phyloP scores from a whole-genome alignment of 257 asterid genomes.

The Nicotiana paniculata region DNA sequence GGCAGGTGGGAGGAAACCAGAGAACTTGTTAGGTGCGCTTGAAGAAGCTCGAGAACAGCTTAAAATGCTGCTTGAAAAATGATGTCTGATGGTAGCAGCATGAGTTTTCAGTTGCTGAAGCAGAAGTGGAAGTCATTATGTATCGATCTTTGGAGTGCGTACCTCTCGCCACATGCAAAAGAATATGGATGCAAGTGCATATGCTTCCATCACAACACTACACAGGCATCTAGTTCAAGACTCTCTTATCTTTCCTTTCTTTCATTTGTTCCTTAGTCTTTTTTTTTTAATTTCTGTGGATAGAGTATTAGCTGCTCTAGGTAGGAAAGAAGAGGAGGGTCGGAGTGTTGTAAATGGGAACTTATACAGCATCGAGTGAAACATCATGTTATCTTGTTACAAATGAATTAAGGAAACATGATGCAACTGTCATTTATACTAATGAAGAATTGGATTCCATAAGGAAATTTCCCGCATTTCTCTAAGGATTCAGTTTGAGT shows the following conservation, averaged over 20 bases:
- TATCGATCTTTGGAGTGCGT: not conserved
- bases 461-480: not conserved
- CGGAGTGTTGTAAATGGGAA: not conserved
- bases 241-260: not conserved
- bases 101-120: slow-evolving; percentile 1
- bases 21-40: slow-evolving; percentile 62
- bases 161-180: not conserved
- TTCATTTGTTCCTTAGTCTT: not conserved
- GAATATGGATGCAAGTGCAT: not conserved
- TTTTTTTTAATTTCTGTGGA: not conserved
- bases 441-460: not conserved
- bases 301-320: not conserved
- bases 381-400: not conserved
- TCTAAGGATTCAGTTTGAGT: not conserved
- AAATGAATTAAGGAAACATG: not conserved
- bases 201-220: not conserved
- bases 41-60: slow-evolving; percentile 65
- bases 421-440: not conserved
- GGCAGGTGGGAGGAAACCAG: slow-evolving; percentile 93
- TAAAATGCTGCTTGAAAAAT: slow-evolving; percentile 28
- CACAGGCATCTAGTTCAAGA: not conserved
- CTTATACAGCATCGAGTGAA: not conserved
- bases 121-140: not conserved
- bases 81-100: not conserved
- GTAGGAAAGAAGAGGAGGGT: not conserved